Conservation (phyloP, 2,329 filamentous ascomycete species). For the Aspergillus sp. region DNA sequence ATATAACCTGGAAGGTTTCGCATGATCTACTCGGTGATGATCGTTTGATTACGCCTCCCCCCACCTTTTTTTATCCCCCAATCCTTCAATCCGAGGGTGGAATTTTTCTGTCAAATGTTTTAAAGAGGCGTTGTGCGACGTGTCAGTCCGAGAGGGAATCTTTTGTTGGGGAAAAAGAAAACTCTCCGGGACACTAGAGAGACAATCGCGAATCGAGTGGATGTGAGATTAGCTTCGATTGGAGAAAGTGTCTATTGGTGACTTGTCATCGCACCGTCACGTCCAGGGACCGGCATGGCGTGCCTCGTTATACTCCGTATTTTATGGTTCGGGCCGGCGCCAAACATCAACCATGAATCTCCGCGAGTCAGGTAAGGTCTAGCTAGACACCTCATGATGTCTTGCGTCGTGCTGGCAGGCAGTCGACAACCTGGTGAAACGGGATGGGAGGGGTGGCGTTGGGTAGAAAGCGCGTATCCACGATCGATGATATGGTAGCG, state of each 20-base stretch:
- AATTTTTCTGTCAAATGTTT: neutral
- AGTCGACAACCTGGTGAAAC: neutral
- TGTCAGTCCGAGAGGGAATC: neutral
- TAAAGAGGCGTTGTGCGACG: neutral
- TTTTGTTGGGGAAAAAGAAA: neutral
- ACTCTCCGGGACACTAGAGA: neutral
- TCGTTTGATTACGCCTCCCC: neutral
- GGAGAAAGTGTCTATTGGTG: neutral
- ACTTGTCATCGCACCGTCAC: neutral
- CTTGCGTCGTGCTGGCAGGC: neutral
- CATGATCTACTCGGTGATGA: neutral
- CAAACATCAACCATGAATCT: neutral
- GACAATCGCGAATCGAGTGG: neutral
- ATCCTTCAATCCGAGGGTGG: neutral
- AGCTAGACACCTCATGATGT: neutral
- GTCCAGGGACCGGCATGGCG: neutral
- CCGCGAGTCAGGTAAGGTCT: neutral
- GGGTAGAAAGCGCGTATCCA: slow-evolving; percentile 16
- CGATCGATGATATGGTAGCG: slow-evolving; percentile 18
- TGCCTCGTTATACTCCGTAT: neutral
- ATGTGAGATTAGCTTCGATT: neutral
- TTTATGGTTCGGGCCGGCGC: neutral
- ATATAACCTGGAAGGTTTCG: neutral
- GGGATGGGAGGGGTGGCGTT: neutral
- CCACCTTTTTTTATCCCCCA: neutral